Base-by-base conservation (phyloP, 768 basidiomycete genomes). In the Lactarius akahatsu region DNA sequence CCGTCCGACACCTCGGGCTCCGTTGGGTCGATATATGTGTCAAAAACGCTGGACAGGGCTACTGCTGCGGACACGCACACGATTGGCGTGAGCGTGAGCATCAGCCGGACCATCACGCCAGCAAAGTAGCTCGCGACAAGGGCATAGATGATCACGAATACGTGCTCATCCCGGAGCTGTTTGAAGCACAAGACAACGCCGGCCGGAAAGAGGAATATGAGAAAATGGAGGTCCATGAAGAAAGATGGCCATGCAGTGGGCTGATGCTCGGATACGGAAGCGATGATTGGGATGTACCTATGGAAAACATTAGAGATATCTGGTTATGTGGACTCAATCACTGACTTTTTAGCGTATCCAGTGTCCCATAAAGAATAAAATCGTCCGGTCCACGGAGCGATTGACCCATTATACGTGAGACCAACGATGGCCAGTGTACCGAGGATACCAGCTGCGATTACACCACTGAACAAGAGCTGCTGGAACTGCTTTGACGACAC, bases 301-400 rank as follows among this genome's bases (percentile, higher is more conserved):
- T 63, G 57, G 45, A 63, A 45, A 63, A 40, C n/a, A 69, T 66
- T 23, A 61, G 67, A 23, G 69, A 66, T 36, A 69, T 57, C 30
- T 64, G n/a, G 26, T 34, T 15, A 38, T 11, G 2, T 11, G 43
- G 18, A 40, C 57, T 47, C 58, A 26, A 32, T 69, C 30, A 76
- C 82, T 41, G 73, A 96, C 94, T 96, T 96, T 78, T 96, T 97
- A 61, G 97, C 97, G 73, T 99, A 99, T 38, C 94, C 96, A 0
- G 96, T 98, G 76, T 99, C 97, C 97, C 97, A 99, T 2, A 99
- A 82, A 0, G 95, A 97, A 78, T 99, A 99, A 84, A 99, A 98
- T 64, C 97, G 90, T 45, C 97, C 97, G n/a, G 96, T 98, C 96
- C 97, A 99, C 0, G 96, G 96, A 4, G 96, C 96, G 71, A 99